Evolutionary conservation across 2,329 filamentous ascomycete genomes (phyloP).

Genomic region (Ophiostoma sp.): DNA sequence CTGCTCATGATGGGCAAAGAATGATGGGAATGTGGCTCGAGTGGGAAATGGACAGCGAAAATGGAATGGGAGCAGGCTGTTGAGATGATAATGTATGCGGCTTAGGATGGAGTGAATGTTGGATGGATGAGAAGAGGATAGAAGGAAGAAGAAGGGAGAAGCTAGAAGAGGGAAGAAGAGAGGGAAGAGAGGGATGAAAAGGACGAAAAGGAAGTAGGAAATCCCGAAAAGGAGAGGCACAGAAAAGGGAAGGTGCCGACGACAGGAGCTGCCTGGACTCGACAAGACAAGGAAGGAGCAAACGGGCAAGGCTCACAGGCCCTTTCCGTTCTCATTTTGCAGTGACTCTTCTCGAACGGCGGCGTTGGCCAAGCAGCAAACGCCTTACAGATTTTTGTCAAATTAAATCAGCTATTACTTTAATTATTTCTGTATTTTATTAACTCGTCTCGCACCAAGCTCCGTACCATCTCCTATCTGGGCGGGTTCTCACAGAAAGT

Average conservation of each 20-base stretch:
- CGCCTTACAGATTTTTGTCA: neutral
- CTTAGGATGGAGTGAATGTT: neutral
- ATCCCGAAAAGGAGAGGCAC: neutral
- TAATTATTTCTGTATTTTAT: neutral
- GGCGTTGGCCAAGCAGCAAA: conserved; percentile 20
- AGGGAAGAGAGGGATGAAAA: neutral
- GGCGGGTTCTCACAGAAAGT: neutral
- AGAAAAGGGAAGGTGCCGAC: neutral
- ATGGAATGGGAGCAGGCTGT: neutral
- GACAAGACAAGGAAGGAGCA: conserved; percentile 10
- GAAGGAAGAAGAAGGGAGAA: neutral
- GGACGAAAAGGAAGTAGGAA: neutral
- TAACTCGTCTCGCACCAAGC: conserved; percentile 9
- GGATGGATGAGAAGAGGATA: neutral
- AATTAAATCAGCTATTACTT: neutral
- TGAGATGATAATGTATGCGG: neutral
- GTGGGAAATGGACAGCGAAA: neutral
- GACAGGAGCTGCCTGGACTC: neutral
- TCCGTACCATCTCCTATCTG: neutral
- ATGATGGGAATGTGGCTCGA: too few species aligned
- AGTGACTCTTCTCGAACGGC: too few species aligned
- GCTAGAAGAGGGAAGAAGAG: conserved; percentile 4
- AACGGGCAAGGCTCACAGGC: neutral
- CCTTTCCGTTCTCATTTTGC: neutral
- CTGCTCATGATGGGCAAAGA: conserved; percentile 22